phyloP scores from a whole-genome alignment of 352 stramenopile genomes.

The Nothophytophthora sp. region DNA sequence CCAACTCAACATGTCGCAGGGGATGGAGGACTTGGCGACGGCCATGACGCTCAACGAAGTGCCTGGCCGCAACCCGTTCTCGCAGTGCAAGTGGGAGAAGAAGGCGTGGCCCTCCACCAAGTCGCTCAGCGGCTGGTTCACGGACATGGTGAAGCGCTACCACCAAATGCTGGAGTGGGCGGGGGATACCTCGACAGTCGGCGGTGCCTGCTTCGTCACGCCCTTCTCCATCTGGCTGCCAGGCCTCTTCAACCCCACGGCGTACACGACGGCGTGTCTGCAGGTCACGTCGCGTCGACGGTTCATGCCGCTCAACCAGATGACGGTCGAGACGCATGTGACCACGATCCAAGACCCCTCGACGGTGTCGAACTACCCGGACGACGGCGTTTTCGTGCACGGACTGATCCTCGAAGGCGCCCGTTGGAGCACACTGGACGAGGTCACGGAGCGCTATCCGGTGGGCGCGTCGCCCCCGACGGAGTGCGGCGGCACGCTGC shows the following conservation, averaged over 20 bases:
- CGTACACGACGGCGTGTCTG: slow-evolving; percentile 95
- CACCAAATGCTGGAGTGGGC: slow-evolving; percentile 89
- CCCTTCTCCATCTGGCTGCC: slow-evolving; percentile 95
- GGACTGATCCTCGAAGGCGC: slow-evolving; percentile 97
- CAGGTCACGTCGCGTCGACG: slow-evolving; percentile 94
- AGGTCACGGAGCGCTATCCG: slow-evolving; percentile 89
- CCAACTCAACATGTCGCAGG: slow-evolving; percentile 95
- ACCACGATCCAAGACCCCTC: slow-evolving; percentile 91
- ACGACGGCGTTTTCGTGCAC: slow-evolving; percentile 95
- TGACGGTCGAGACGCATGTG: slow-evolving; percentile 96
- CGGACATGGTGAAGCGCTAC: slow-evolving; percentile 93
- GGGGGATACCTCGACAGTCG: slow-evolving; percentile 47
- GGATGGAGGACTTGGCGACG: slow-evolving; percentile 94
- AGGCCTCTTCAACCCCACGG: slow-evolving; percentile 95
- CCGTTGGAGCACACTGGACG: slow-evolving; percentile 89
- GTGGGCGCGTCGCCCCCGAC: slow-evolving; percentile 82
- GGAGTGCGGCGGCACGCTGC: slow-evolving; percentile 86
- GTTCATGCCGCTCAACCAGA: slow-evolving; percentile 94
- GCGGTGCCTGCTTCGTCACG: slow-evolving; percentile 73
- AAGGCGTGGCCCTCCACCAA: slow-evolving; percentile 96
- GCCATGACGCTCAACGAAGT: slow-evolving; percentile 94
- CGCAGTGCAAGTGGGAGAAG: slow-evolving; percentile 95
- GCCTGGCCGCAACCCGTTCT: slow-evolving; percentile 95
- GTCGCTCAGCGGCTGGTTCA: slow-evolving; percentile 90
- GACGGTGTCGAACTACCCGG: slow-evolving; percentile 79